These are phyloP conservation scores for Euphorbia peplus DNA, from an alignment of 345 rosid genomes.

Conservation along the genomic window DNA sequence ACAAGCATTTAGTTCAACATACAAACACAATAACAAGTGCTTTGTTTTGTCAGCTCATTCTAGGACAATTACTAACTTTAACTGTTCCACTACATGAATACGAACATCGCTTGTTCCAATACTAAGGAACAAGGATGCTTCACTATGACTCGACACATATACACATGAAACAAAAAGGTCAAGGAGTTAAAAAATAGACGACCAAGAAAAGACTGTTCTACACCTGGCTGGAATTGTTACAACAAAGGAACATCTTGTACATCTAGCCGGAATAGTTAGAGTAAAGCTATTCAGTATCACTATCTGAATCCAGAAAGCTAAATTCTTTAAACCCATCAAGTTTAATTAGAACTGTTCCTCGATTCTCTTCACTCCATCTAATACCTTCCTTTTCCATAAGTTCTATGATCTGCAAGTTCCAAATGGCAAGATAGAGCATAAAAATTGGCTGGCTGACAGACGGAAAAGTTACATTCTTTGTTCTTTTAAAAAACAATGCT, in stretches of 20 bases:
- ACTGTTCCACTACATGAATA: constrained; percentile 19
- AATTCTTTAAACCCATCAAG: constrained; percentile 56
- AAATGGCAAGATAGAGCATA: not conserved
- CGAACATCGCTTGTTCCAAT: constrained; percentile 17
- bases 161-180: too few relatives aligned
- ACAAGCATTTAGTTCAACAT: not conserved
- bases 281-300: constrained; percentile 49
- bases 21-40: not conserved
- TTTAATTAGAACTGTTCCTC: constrained; percentile 65
- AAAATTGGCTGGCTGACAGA: not conserved
- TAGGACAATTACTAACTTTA: constrained; percentile 10
- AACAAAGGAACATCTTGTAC: constrained; percentile 4
- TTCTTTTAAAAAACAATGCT: not conserved
- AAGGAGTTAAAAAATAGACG: not conserved
- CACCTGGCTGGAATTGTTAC: not conserved
- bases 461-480: too few relatives aligned
- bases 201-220: not conserved
- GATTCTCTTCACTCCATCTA: constrained; percentile 70
- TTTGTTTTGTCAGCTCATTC: not conserved
- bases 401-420: constrained; percentile 49
- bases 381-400: constrained; percentile 65
- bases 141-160: not conserved
- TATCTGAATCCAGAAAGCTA: constrained; percentile 59
- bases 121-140: constrained; percentile 4
- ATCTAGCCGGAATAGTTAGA: not conserved